A percentile compares a stretch with the other conserved stretches of the same genome.
Evolutionary conservation across 2,329 filamentous ascomycete genomes (phyloP).

Genomic region (Hypoxylon sp.): DNA sequence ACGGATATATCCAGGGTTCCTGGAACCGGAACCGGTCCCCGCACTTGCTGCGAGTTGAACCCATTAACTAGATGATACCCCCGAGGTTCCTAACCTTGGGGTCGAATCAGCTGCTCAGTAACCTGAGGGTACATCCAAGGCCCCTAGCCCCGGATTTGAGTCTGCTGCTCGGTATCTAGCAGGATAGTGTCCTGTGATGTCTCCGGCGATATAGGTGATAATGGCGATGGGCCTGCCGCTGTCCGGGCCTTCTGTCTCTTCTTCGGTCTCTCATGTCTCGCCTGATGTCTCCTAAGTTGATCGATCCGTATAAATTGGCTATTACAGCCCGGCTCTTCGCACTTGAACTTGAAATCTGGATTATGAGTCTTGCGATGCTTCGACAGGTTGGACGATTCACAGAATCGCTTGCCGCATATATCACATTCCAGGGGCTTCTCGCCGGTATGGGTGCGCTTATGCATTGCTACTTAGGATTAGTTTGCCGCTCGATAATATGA

Average conservation of each 20-base stretch:
- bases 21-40: neutral
- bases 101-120: conserved; percentile 4
- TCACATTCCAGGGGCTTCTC: conserved; percentile 73
- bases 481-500: conserved; percentile 8
- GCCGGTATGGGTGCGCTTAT: conserved; percentile 75
- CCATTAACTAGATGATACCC: neutral
- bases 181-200: conserved; percentile 9
- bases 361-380: conserved; percentile 76
- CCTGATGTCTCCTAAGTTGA: conserved; percentile 66
- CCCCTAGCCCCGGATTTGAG: conserved; percentile 12
- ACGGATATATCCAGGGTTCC: neutral
- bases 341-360: conserved; percentile 66
- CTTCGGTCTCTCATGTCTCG: conserved; percentile 59
- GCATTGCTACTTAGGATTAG: conserved; percentile 68
- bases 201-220: conserved; percentile 23
- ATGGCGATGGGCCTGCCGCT: conserved; percentile 6
- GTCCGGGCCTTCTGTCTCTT: conserved; percentile 42
- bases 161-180: conserved; percentile 9
- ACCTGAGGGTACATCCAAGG: conserved; percentile 5
- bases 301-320: conserved; percentile 73
- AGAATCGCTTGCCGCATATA: conserved; percentile 71
- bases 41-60: neutral
- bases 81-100: conserved; percentile 10
- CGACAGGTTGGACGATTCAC: conserved; percentile 76
- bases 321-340: conserved; percentile 63